Evolutionary conservation across 768 basidiomycete species (phyloP), one percentile per base, ranked within the genome.

Genomic region (Hypholoma sublateritium): DNA sequence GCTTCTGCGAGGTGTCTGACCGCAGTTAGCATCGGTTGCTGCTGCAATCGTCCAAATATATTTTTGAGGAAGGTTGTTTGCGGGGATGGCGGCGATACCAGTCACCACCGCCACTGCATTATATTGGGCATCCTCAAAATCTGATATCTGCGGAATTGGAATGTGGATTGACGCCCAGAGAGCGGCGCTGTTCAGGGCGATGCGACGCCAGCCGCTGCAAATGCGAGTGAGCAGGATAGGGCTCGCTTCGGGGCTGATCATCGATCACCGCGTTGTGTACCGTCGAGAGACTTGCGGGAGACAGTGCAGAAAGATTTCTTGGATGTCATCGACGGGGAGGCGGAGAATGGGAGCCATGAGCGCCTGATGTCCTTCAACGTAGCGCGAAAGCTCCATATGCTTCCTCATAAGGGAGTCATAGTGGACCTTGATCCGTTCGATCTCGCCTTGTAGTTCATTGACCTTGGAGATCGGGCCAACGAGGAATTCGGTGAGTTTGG

Each of bases 111-210:
- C n/a, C n/a, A n/a, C n/a, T n/a, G n/a, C n/a, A n/a, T n/a, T n/a
- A n/a, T n/a, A n/a, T n/a, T n/a, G n/a, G 9, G 28, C 28, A 6
- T 32, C 28, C 28, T 3, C 28, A 32, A 7, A 9, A 9, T 32
- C 6, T 32, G 28, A 9, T n/a, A n/a, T n/a, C 28, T 1, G 6
- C 9, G 62, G 62, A n/a, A 58, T 53, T 14, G 48, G 41, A 9
- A 63, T 60, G 41, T 65, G 58, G n/a, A 66, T 51, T 13, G 62
- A 61, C 1, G 65, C 21, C 67, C 70, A 71, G 2, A 70, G 57
- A 16, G 39, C 49, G 1, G 70, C 67, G 6, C 67, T 67, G 2
- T 63, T 46, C 21, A 64, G 45, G 0, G 62, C 61, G 13, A 68
- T 48, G 22, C 52, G 36, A 7, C 68, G 54, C 70, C 70, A 68